Evolutionary conservation across 805 yeast species (phyloP).

Genomic region (Allodekkera sacchari): DNA sequence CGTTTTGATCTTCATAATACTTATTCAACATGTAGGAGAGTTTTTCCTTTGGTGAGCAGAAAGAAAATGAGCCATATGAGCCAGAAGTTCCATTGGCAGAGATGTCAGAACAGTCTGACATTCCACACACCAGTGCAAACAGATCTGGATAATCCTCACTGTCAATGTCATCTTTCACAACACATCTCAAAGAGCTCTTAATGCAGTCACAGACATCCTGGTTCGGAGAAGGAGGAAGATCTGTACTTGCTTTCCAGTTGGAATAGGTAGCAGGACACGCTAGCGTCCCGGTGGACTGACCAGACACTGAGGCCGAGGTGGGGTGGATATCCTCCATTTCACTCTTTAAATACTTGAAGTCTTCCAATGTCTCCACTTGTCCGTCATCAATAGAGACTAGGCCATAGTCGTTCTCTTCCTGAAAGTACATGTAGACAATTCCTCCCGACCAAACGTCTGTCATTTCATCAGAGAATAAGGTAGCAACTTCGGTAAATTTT

Average conservation of each 20-base stretch:
- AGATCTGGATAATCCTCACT: slow-evolving; percentile 50
- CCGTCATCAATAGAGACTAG: slow-evolving; percentile 48
- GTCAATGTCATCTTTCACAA: slow-evolving; percentile 42
- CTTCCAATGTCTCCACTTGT: slow-evolving; percentile 49
- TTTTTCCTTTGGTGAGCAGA: slow-evolving; percentile 64
- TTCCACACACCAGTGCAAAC: slow-evolving; percentile 50
- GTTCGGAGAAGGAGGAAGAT: slow-evolving; percentile 74
- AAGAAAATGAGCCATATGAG: slow-evolving; percentile 62
- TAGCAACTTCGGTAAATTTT: slow-evolving; percentile 63
- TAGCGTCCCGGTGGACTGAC: slow-evolving; percentile 26
- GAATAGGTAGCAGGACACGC: slow-evolving; percentile 43
- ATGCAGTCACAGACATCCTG: slow-evolving; percentile 59
- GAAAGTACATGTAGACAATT: slow-evolving; percentile 83
- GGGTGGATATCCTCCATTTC: slow-evolving; percentile 49
- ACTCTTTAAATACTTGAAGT: slow-evolving; percentile 48
- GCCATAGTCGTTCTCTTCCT: slow-evolving; percentile 79
- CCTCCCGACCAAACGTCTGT: slow-evolving; percentile 93
- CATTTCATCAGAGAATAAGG: slow-evolving; percentile 63
- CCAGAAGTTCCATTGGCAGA: slow-evolving; percentile 56
- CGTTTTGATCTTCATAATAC: slow-evolving; percentile 46
- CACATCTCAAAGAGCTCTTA: slow-evolving; percentile 45
- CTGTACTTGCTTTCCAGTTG: slow-evolving; percentile 60
- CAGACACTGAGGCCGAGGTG: slow-evolving; percentile 27
- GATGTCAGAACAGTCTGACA: slow-evolving; percentile 54
- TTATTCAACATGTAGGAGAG: slow-evolving; percentile 58